Conservation (phyloP, 164 flowering plant species). For the Berberis thunbergii region DNA sequence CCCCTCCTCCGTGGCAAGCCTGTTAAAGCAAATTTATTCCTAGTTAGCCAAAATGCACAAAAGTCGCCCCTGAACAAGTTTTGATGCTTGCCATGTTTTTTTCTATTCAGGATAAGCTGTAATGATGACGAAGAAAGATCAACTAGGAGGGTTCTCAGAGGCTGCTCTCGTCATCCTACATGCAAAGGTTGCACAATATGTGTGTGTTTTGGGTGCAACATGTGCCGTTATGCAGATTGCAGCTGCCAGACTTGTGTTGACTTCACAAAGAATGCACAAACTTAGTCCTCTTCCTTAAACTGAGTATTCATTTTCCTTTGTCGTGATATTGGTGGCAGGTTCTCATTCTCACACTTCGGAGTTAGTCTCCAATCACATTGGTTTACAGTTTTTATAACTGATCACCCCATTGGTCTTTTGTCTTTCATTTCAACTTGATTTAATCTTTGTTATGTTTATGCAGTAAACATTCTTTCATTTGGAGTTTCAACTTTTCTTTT, state of each 20-base stretch:
- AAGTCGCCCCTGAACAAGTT: not conserved
- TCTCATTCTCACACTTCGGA: not conserved
- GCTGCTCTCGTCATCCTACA: slow-evolving; percentile 58
- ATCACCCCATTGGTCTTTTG: no score
- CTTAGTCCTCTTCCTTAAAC: slow-evolving; percentile 8
- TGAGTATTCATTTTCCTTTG: not conserved
- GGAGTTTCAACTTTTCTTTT: no score
- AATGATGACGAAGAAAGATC: slow-evolving; percentile 76
- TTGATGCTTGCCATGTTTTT: not conserved
- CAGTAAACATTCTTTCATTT: no score
- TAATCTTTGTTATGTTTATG: no score
- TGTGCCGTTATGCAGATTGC: slow-evolving; percentile 81
- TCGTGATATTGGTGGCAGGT: not conserved
- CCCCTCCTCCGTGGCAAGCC: no score
- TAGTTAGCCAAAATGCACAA: not conserved
- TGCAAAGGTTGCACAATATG: slow-evolving; percentile 83
- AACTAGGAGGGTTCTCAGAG: slow-evolving; percentile 65
- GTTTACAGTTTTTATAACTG: no score
- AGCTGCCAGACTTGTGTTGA: slow-evolving; percentile 82
- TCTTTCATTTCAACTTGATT: no score
- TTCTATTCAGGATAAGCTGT: slow-evolving; percentile 43
- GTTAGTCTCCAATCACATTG: no score
- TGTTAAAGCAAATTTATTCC: no score
- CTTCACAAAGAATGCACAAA: slow-evolving; percentile 51
- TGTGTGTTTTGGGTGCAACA: slow-evolving; percentile 79